A percentile compares a stretch with the other conserved stretches of the same genome.
These are phyloP conservation scores for Escallonia herrerae DNA, from an alignment of 129 eudicot species.

Conservation along the genomic window DNA sequence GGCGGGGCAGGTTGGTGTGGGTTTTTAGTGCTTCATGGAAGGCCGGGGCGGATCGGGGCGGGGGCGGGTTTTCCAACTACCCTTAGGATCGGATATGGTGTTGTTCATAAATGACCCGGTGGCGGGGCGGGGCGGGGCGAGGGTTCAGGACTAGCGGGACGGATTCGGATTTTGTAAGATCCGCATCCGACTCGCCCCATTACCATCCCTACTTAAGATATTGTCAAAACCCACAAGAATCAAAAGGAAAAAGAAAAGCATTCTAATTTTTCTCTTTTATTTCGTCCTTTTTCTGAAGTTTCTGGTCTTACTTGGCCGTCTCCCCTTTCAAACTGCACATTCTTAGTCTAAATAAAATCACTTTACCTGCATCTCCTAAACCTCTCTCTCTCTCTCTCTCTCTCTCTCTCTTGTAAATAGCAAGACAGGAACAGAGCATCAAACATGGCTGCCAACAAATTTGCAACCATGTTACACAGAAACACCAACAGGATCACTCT, in stretches of 20 bases:
- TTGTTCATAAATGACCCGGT: too few relatives aligned
- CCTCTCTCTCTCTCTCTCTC: slow-evolving; percentile 4
- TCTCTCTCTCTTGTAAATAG: slow-evolving; percentile 22
- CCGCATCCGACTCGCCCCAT: too few relatives aligned
- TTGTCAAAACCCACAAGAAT: slow-evolving; percentile 17
- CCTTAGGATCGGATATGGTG: too few relatives aligned
- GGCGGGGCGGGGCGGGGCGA: too few relatives aligned
- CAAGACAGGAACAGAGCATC: slow-evolving; percentile 17
- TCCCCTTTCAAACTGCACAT: slow-evolving; percentile 22
- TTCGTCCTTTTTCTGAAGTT: slow-evolving; percentile 12
- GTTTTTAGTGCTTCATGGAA: too few relatives aligned
- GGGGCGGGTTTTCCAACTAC: too few relatives aligned
- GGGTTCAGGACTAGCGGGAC: too few relatives aligned
- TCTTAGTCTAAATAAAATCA: background rate
- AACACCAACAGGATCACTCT: slow-evolving; percentile 70
- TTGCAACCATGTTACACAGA: slow-evolving; percentile 78
- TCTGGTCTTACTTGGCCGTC: slow-evolving; percentile 19
- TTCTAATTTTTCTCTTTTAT: slow-evolving; percentile 13
- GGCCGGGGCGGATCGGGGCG: too few relatives aligned
- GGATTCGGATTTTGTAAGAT: too few relatives aligned
- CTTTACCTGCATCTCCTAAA: too few relatives aligned
- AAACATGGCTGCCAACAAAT: slow-evolving; percentile 78
- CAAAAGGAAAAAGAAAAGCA: slow-evolving; percentile 27
- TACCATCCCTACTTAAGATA: too few relatives aligned
- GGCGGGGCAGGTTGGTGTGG: too few relatives aligned